Conservation (phyloP, 1,139 yeast species). For the Suhomyces bolitotheri region DNA sequence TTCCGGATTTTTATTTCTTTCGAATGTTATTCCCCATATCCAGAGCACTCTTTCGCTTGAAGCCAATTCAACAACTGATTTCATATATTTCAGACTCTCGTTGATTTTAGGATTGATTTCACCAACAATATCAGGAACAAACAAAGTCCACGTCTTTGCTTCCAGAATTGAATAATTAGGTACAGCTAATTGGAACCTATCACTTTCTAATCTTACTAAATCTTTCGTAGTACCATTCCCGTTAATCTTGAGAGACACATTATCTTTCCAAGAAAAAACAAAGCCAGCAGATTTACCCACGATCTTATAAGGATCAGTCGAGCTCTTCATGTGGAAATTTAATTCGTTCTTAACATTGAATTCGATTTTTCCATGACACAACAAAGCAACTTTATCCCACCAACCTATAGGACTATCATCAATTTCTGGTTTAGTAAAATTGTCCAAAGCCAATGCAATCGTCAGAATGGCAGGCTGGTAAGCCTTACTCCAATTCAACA, state of each 20-base stretch:
- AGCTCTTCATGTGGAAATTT: conserved; percentile 60
- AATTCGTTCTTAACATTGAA: conserved; percentile 56
- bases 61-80: conserved; percentile 40
- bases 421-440: conserved; percentile 65
- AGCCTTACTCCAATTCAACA: conserved; percentile 47
- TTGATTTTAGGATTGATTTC: conserved; percentile 12
- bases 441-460: conserved; percentile 46
- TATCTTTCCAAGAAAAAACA: conserved; percentile 72
- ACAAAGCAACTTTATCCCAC: conserved; percentile 53
- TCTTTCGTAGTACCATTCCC: conserved; percentile 61
- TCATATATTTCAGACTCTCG: conserved; percentile 36
- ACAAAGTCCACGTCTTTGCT: conserved; percentile 38
- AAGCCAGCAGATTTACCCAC: conserved; percentile 77
- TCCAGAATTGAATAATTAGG: conserved; percentile 50
- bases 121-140: conserved; percentile 28
- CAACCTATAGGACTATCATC: conserved; percentile 88
- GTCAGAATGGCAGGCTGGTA: conserved; percentile 43
- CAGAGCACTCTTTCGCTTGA: conserved; percentile 44
- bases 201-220: conserved; percentile 63
- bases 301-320: conserved; percentile 73
- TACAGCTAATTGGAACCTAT: conserved; percentile 67
- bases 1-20: conserved; percentile 30
- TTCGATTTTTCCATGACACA: conserved; percentile 48
- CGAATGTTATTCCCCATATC: conserved; percentile 45
- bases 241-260: conserved; percentile 62